Evolutionary conservation across 306 rosid species (phyloP).

Genomic region (Cicer bijugum): DNA sequence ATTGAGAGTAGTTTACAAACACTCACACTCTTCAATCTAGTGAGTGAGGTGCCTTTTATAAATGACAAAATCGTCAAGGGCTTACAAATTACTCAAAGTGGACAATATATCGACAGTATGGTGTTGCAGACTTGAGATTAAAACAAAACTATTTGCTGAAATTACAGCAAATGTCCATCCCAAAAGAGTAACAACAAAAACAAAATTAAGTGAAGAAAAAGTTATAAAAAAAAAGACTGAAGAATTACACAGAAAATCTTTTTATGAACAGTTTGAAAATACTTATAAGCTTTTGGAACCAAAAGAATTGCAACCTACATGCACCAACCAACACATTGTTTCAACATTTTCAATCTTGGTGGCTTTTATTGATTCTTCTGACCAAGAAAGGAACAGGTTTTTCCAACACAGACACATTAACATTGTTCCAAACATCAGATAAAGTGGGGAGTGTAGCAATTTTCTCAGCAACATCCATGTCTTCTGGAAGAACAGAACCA

Average conservation of each 20-base stretch:
- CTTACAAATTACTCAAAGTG: too few species aligned
- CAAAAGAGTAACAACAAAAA: not conserved
- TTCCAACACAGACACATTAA: slow-evolving; percentile 79
- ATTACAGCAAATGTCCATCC: slow-evolving; percentile 1
- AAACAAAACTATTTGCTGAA: not conserved
- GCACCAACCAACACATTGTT: slow-evolving; percentile 12
- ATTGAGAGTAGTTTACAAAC: too few species aligned
- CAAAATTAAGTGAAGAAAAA: slow-evolving; percentile 3
- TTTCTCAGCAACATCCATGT: slow-evolving; percentile 76
- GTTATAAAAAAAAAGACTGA: not conserved
- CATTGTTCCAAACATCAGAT: slow-evolving; percentile 80
- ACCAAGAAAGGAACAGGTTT: slow-evolving; percentile 61
- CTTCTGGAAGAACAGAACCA: slow-evolving; percentile 93
- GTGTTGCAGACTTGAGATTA: too few species aligned
- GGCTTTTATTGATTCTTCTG: slow-evolving; percentile 58
- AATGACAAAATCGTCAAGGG: too few species aligned
- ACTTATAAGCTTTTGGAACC: slow-evolving; percentile 14
- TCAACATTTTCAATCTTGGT: slow-evolving; percentile 46
- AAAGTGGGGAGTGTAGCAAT: slow-evolving; percentile 67
- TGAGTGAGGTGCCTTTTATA: too few species aligned
- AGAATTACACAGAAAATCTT: slow-evolving; percentile 9
- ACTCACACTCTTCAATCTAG: too few species aligned
- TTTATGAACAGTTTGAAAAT: slow-evolving; percentile 16
- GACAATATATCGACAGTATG: too few species aligned
- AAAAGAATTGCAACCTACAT: slow-evolving; percentile 37